These are phyloP conservation scores for Pichia sp. DNA, from an alignment of 1,139 yeast species.

Conservation along the genomic window DNA sequence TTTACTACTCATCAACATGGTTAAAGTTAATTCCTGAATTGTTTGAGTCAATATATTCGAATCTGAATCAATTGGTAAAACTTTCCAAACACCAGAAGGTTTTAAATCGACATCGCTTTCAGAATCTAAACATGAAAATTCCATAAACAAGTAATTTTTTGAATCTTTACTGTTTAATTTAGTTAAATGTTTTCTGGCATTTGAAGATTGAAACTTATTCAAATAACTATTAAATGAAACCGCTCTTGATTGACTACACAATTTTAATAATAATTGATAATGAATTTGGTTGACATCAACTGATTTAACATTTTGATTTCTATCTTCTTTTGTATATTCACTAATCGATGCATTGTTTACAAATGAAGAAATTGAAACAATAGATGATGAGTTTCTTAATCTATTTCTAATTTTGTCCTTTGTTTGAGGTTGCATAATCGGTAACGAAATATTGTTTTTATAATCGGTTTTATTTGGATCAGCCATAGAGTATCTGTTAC, in stretches of 20 bases:
- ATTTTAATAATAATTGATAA: conserved; percentile 30
- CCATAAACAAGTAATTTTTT: conserved; percentile 29
- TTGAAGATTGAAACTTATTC: conserved; percentile 15
- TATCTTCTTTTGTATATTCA: not conserved
- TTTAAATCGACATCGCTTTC: conserved; percentile 20
- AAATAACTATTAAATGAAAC: conserved; percentile 29
- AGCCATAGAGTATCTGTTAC: conserved; percentile 13
- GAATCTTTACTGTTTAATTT: not conserved
- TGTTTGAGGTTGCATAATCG: conserved; percentile 49
- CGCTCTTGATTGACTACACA: conserved; percentile 31
- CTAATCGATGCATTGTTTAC: conserved; percentile 10
- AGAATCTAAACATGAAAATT: conserved; percentile 43
- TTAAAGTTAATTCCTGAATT: conserved; percentile 42
- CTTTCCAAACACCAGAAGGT: conserved; percentile 35
- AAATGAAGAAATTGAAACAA: conserved; percentile 33
- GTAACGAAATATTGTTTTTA: conserved; percentile 45
- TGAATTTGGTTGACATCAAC: conserved; percentile 25
- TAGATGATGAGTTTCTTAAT: conserved; percentile 46
- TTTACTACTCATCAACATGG: conserved; percentile 29
- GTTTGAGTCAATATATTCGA: conserved; percentile 34
- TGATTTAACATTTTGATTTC: conserved; percentile 1
- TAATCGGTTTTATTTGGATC: conserved; percentile 16
- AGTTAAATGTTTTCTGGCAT: conserved; percentile 9
- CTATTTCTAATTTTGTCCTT: conserved; percentile 48
- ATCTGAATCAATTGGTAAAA: conserved; percentile 45